Percentiles rank a stretch among this genome's conserved stretches.
These are phyloP conservation scores for Coriaria nepalensis DNA, from an alignment of 306 rosid species.

Conservation along the genomic window DNA sequence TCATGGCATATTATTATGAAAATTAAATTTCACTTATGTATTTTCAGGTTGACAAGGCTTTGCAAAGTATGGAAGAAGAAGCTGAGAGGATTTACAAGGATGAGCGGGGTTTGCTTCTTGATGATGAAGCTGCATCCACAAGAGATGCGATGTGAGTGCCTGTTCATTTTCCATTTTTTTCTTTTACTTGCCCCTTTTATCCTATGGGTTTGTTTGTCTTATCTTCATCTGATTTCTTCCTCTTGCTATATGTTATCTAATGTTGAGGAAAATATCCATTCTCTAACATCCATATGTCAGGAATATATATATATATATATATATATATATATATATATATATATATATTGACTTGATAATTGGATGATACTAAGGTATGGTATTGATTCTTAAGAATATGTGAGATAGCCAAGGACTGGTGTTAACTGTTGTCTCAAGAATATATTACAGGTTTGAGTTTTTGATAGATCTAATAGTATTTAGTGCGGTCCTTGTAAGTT, in stretches of 20 bases:
- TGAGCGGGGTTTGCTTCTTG: constrained; percentile 70
- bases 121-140: constrained; percentile 91
- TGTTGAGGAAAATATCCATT: neutral
- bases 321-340: too few relatives aligned
- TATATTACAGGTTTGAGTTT: too few relatives aligned
- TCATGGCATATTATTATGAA: too few relatives aligned
- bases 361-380: too few relatives aligned
- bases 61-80: constrained; percentile 83
- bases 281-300: too few relatives aligned
- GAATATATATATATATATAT: too few relatives aligned
- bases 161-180: constrained; percentile 1
- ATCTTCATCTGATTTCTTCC: neutral
- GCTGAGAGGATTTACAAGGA: constrained; percentile 90
- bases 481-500: too few relatives aligned
- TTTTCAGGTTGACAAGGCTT: constrained; percentile 80
- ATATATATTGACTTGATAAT: too few relatives aligned
- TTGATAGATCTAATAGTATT: too few relatives aligned
- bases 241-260: neutral
- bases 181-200: neutral
- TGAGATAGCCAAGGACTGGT: too few relatives aligned
- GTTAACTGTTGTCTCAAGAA: too few relatives aligned
- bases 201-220: neutral
- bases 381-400: too few relatives aligned
- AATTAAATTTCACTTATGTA: neutral
- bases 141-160: constrained; percentile 90